Evolutionary conservation across 179 eudicot species (phyloP).

Genomic region (Nepenthes alata): DNA sequence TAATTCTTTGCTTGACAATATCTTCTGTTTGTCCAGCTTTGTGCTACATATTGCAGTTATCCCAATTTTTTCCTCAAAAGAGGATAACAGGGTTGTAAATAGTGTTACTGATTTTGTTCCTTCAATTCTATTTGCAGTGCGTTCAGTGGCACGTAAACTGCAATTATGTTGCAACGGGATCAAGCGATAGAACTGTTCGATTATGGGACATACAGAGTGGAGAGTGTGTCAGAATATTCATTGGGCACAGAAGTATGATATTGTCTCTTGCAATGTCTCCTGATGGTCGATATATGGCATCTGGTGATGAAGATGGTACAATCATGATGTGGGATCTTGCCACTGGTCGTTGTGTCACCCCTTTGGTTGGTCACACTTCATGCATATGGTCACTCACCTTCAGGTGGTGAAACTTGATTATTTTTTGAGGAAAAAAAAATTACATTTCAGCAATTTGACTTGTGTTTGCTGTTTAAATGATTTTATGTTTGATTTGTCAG

Average conservation of each 20-base stretch:
- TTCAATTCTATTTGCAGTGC: constrained; percentile 37
- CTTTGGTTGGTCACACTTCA: constrained; percentile 87
- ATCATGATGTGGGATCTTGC: constrained; percentile 99
- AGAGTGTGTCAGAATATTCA: constrained; percentile 82
- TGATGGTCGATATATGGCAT: constrained; percentile 96
- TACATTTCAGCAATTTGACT: too few species aligned
- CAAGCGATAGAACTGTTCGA: constrained; percentile 95
- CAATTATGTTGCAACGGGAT: constrained; percentile 96
- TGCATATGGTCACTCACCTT: constrained; percentile 94
- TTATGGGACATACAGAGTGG: constrained; percentile 96
- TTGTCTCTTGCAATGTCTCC: constrained; percentile 90
- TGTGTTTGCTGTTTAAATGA: neutral
- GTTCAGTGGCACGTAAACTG: constrained; percentile 96
- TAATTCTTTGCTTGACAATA: neutral
- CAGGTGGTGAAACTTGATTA: constrained; percentile 29
- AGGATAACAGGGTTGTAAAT: too few species aligned
- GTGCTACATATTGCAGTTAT: too few species aligned
- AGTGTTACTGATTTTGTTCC: constrained; percentile 3
- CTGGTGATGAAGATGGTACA: constrained; percentile 97
- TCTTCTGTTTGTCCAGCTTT: neutral
- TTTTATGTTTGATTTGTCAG: constrained; percentile 24
- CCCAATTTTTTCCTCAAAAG: too few species aligned
- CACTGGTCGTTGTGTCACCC: constrained; percentile 80
- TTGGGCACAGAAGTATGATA: constrained; percentile 89
- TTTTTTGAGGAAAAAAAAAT: neutral